phyloP scores from a whole-genome alignment of 352 stramenopile species.

The Phytophthora meadii region DNA sequence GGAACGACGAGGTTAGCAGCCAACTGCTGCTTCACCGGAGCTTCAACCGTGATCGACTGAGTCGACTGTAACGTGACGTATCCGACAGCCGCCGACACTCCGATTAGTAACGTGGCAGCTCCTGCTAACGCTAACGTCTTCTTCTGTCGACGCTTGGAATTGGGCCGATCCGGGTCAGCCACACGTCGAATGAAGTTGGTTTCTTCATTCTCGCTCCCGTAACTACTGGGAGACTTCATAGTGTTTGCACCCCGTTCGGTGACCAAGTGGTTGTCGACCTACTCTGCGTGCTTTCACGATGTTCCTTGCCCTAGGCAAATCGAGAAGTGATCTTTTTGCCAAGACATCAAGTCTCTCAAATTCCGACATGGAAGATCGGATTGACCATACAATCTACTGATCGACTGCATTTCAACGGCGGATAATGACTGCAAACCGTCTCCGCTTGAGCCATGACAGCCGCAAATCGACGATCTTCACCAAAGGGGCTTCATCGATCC shows the following conservation, averaged over 20 bases:
- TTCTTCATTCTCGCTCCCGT: slow-evolving; percentile 70
- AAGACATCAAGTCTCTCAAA: not conserved
- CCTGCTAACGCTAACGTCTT: slow-evolving; percentile 52
- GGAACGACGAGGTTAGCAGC: slow-evolving; percentile 25
- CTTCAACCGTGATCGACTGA: slow-evolving; percentile 4
- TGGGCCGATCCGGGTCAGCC: slow-evolving; percentile 47
- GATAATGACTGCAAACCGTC: slow-evolving; percentile 17
- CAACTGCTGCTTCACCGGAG: slow-evolving; percentile 22
- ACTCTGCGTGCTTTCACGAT: slow-evolving; percentile 6
- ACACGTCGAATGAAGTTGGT: slow-evolving; percentile 65
- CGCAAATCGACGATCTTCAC: slow-evolving; percentile 20
- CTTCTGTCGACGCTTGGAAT: slow-evolving; percentile 46
- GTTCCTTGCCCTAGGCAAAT: slow-evolving; percentile 47
- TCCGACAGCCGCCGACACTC: slow-evolving; percentile 44
- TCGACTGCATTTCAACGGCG: slow-evolving; percentile 5
- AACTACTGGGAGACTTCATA: slow-evolving; percentile 64
- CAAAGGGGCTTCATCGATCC: slow-evolving; percentile 6
- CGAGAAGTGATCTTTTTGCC: slow-evolving; percentile 31
- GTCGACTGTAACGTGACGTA: slow-evolving; percentile 42
- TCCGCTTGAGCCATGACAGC: slow-evolving; percentile 7
- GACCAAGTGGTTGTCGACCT: not conserved
- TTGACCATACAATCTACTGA: slow-evolving; percentile 2
- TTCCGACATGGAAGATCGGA: slow-evolving; percentile 2
- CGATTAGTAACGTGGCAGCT: slow-evolving; percentile 47
- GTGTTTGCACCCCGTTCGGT: slow-evolving; percentile 13